These are phyloP conservation scores for Durotheca rogersii DNA, from an alignment of 495 filamentous ascomycete genomes.

Conservation along the genomic window DNA sequence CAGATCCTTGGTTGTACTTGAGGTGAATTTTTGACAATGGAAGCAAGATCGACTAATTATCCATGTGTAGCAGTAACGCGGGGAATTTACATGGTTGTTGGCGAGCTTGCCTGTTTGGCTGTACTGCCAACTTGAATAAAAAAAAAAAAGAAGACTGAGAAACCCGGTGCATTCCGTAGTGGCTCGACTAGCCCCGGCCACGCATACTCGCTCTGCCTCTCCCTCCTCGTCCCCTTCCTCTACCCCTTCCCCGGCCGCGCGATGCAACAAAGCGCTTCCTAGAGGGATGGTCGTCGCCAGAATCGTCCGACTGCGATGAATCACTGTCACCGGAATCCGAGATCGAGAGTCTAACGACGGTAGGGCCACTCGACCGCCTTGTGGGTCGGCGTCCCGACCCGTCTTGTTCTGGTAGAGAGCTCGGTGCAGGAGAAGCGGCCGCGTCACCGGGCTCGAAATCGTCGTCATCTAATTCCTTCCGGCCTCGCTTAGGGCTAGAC, in stretches of 20 bases:
- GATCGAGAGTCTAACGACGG: constrained; percentile 22
- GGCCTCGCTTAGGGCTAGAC: constrained; percentile 20
- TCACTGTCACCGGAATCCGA: constrained; percentile 13
- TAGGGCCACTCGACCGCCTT: constrained; percentile 20
- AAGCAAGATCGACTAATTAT: too few species aligned
- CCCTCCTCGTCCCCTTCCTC: constrained; percentile 27
- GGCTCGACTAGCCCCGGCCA: too few species aligned
- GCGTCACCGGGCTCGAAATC: constrained; percentile 37
- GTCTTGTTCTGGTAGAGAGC: constrained; percentile 23
- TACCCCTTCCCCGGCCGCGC: constrained; percentile 26
- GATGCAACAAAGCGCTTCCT: constrained; percentile 2
- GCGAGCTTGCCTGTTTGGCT: too few species aligned
- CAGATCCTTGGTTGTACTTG: too few species aligned
- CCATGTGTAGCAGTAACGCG: too few species aligned
- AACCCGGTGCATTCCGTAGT: too few species aligned
- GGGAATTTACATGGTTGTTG: too few species aligned
- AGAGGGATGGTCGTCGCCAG: constrained; percentile 11
- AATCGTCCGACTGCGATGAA: constrained; percentile 9
- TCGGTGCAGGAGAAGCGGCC: constrained; percentile 26
- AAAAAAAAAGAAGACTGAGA: too few species aligned
- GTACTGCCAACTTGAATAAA: too few species aligned
- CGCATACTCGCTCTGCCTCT: too few species aligned
- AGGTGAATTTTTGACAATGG: too few species aligned
- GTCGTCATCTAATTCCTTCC: constrained; percentile 30
- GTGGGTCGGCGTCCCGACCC: neutral